Conservation (phyloP, 2,329 filamentous ascomycete species). For the Sodiomyces alkalinus region DNA sequence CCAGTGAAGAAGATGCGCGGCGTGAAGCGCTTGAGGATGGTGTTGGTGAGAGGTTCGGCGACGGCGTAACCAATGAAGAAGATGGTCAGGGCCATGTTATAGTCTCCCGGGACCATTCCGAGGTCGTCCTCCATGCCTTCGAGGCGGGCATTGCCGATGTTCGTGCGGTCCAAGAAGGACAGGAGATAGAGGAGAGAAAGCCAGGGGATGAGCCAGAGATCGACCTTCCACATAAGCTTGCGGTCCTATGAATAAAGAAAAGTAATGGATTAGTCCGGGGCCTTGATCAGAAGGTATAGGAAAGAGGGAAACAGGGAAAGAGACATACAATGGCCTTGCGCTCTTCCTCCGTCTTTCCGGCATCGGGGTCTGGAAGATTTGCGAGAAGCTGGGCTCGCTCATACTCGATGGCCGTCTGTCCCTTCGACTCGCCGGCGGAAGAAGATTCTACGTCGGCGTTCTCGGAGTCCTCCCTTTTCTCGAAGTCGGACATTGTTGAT, state of each 20-base stretch:
- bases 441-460: conserved; percentile 5
- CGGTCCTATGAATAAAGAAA: conserved; percentile 43
- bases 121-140: conserved; percentile 13
- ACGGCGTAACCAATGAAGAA: conserved; percentile 59
- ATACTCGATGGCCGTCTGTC: conserved; percentile 8
- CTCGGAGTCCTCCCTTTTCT: conserved; percentile 5
- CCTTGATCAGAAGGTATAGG: too few species aligned
- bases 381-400: conserved; percentile 15
- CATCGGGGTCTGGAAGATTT: conserved; percentile 32
- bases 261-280: not conserved
- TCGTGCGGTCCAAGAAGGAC: conserved; percentile 14
- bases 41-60: conserved; percentile 49
- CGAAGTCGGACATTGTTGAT: conserved; percentile 4
- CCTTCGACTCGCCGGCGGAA: conserved; percentile 5
- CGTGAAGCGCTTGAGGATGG: conserved; percentile 46
- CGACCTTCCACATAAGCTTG: conserved; percentile 45
- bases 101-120: conserved; percentile 26
- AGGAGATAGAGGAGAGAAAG: conserved; percentile 17
- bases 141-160: conserved; percentile 13
- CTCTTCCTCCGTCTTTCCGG: conserved; percentile 47
- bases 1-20: conserved; percentile 50
- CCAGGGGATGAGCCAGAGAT: conserved; percentile 46
- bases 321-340: conserved; percentile 41
- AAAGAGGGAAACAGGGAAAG: not conserved
- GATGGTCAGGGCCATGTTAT: conserved; percentile 43